phyloP scores from a whole-genome alignment of 495 filamentous ascomycete species.

The Niebla homalea region DNA sequence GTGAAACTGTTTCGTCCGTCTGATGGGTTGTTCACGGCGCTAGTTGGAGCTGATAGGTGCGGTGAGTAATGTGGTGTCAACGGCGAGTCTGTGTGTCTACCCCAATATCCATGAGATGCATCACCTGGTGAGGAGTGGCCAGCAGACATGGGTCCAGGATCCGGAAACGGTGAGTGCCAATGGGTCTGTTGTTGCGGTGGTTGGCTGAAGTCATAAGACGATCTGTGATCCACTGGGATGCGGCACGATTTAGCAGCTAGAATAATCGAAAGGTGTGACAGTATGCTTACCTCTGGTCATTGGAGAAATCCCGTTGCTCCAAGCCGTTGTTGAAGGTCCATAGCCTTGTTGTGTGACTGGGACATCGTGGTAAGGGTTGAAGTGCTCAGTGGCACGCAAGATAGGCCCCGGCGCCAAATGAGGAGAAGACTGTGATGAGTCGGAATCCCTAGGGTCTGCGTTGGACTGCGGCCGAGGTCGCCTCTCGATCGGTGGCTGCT shows the following conservation, averaged over 20 bases:
- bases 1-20: conserved; percentile 13
- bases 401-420: conserved; percentile 19
- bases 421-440: conserved; percentile 32
- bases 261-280: background rate
- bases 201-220: conserved; percentile 11
- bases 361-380: conserved; percentile 24
- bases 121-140: conserved; percentile 17
- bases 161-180: conserved; percentile 16
- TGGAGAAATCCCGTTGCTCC: conserved; percentile 12
- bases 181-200: conserved; percentile 11
- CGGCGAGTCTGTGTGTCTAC: conserved; percentile 14
- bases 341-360: conserved; percentile 18
- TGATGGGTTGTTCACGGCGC: conserved; percentile 7
- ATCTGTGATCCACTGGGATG: conserved; percentile 5
- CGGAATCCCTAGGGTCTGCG: conserved; percentile 28
- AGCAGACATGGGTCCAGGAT: conserved; percentile 13
- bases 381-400: conserved; percentile 27
- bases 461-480: conserved; percentile 34
- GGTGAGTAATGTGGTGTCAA: conserved; percentile 16
- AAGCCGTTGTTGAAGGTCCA: conserved; percentile 2
- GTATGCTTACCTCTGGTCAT: conserved; percentile 13
- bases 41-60: conserved; percentile 13
- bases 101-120: conserved; percentile 14
- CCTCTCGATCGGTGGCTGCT: conserved; percentile 51
- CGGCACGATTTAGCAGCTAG: background rate